These are phyloP conservation scores for Teratosphaeria nubilosa DNA, from an alignment of 2,329 filamentous ascomycete species.

Conservation along the genomic window DNA sequence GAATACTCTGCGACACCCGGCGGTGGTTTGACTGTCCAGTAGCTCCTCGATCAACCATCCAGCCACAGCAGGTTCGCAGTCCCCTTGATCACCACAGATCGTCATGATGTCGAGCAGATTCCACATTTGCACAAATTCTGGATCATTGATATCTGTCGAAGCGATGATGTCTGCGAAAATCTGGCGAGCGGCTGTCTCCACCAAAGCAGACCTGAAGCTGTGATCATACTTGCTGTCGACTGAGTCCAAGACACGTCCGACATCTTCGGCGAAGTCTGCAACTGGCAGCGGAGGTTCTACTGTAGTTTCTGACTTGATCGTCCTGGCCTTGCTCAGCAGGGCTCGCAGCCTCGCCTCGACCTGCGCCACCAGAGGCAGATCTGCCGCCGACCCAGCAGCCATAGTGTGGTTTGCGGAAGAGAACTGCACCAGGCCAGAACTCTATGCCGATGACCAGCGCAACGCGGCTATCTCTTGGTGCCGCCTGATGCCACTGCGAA, in stretches of 20 bases:
- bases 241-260: conserved; percentile 18
- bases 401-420: conserved; percentile 5
- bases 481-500: background rate
- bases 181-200: conserved; percentile 75
- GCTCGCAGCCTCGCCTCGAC: conserved; percentile 24
- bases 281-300: conserved; percentile 37
- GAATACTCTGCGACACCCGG: conserved; percentile 82
- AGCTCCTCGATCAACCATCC: conserved; percentile 92
- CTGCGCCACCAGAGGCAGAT: conserved; percentile 18
- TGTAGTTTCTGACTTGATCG: conserved; percentile 29
- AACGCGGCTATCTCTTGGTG: background rate
- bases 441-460: too few relatives aligned
- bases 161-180: conserved; percentile 53
- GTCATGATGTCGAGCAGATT: conserved; percentile 88
- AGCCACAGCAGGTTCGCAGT: conserved; percentile 67
- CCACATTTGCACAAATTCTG: conserved; percentile 77
- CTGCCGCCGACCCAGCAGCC: conserved; percentile 17
- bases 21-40: conserved; percentile 88
- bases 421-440: too few relatives aligned
- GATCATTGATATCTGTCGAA: conserved; percentile 62
- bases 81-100: conserved; percentile 56
- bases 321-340: conserved; percentile 32
- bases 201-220: conserved; percentile 43
- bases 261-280: conserved; percentile 26
- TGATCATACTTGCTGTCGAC: conserved; percentile 18